These are phyloP conservation scores for Physaria fendleri DNA, from an alignment of 345 rosid species.

Conservation along the genomic window DNA sequence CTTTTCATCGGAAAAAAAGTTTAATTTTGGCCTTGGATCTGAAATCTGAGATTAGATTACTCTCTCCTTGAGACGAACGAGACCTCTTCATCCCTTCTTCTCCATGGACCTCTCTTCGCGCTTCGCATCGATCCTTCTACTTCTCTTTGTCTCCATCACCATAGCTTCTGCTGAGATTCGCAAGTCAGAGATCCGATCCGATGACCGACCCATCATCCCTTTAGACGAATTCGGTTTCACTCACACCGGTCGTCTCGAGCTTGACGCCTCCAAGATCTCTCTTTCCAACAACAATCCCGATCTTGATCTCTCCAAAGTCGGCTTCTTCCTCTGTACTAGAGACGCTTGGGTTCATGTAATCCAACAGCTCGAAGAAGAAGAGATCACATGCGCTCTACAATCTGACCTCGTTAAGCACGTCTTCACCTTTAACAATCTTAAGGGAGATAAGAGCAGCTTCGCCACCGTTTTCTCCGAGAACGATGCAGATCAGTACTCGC, in stretches of 20 bases:
- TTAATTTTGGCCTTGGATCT: slow-evolving; percentile 5
- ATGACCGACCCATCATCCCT: slow-evolving; percentile 58
- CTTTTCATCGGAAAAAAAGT: slow-evolving; percentile 7
- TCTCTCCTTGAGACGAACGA: neutral
- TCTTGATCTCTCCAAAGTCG: slow-evolving; percentile 61
- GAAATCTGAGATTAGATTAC: slow-evolving; percentile 2
- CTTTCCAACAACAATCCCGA: slow-evolving; percentile 50
- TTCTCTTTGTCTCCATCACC: slow-evolving; percentile 25
- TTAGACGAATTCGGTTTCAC: slow-evolving; percentile 90
- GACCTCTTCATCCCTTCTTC: neutral
- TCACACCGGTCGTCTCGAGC: slow-evolving; percentile 77
- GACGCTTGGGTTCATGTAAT: slow-evolving; percentile 79
- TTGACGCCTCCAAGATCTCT: slow-evolving; percentile 47
- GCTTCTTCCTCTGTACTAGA: slow-evolving; percentile 90
- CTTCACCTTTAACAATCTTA: slow-evolving; percentile 53
- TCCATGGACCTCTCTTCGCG: slow-evolving; percentile 38
- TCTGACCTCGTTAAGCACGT: slow-evolving; percentile 57
- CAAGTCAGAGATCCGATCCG: slow-evolving; percentile 63
- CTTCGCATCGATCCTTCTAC: slow-evolving; percentile 4
- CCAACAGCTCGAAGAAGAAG: slow-evolving; percentile 66
- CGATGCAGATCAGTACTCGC: slow-evolving; percentile 75
- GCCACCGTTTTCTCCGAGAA: slow-evolving; percentile 16
- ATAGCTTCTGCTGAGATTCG: slow-evolving; percentile 60
- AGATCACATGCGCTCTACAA: slow-evolving; percentile 70
- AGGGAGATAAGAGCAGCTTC: slow-evolving; percentile 18